Percentiles rank a stretch among this genome's conserved stretches.
Conservation (phyloP, 345 rosid species). For the Rhodomyrtus tomentosa region DNA sequence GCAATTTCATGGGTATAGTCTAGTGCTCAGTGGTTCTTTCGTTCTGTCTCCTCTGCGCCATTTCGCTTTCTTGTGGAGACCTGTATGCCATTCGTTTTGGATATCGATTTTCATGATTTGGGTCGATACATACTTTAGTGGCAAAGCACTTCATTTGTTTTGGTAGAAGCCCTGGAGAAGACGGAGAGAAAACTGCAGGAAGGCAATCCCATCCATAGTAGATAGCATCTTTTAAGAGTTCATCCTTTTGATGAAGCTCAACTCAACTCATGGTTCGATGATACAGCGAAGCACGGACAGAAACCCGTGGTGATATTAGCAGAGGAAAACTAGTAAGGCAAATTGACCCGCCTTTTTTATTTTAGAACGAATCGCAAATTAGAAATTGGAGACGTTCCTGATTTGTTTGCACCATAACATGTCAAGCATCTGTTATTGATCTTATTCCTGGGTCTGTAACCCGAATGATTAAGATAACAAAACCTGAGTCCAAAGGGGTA, state of each 20-base stretch:
- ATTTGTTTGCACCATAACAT: background rate
- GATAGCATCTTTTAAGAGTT: background rate
- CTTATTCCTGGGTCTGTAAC: background rate
- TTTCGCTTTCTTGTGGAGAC: background rate
- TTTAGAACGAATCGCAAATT: accelerated
- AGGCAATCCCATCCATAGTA: background rate
- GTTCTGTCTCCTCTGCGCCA: background rate
- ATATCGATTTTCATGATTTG: background rate
- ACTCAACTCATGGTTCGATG: background rate
- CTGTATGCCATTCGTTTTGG: background rate
- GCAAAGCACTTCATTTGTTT: background rate
- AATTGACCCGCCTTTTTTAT: background rate
- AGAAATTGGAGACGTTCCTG: background rate
- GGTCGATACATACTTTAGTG: background rate
- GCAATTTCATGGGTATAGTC: background rate
- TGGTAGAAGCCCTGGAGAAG: background rate
- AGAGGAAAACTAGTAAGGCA: background rate
- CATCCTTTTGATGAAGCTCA: background rate
- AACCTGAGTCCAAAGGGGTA: background rate
- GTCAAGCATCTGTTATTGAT: background rate
- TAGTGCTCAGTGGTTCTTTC: background rate
- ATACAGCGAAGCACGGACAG: background rate
- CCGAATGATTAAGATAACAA: background rate
- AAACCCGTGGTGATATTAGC: background rate
- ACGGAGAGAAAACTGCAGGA: background rate